Conservation (phyloP, 768 basidiomycete genomes). For the Lactifluus pinguis region DNA sequence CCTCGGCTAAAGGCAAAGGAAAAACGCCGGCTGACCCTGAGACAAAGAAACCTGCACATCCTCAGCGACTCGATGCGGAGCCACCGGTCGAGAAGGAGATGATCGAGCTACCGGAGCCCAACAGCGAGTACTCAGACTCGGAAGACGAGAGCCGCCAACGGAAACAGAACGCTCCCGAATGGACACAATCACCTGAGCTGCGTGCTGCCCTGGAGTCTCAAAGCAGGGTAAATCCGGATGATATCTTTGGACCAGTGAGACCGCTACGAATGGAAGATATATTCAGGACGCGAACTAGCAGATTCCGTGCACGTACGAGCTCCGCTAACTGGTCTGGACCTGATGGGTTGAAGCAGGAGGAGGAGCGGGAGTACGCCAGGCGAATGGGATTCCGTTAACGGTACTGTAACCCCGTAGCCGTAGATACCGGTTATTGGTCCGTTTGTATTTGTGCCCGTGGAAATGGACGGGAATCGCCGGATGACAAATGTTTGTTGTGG, state of each 20-base stretch:
- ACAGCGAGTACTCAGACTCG: conserved; percentile 95
- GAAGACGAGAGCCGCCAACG: conserved; percentile 77
- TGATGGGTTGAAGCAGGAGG: conserved; percentile 77
- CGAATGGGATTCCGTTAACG: conserved; percentile 77
- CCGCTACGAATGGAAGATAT: conserved; percentile 90
- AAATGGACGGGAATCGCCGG: conserved; percentile 12
- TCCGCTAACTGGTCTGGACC: conserved; percentile 95
- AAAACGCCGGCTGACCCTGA: conserved; percentile 39
- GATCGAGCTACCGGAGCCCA: conserved; percentile 90
- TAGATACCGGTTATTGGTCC: neutral
- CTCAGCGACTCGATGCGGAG: conserved; percentile 44
- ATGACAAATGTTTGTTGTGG: conserved; percentile 13
- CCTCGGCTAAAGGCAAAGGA: conserved; percentile 38
- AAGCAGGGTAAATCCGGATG: conserved; percentile 81
- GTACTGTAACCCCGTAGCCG: neutral
- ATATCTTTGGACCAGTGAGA: conserved; percentile 84
- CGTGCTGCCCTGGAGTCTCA: conserved; percentile 71
- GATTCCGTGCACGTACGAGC: conserved; percentile 84
- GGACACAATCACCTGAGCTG: conserved; percentile 90
- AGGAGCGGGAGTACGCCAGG: conserved; percentile 79
- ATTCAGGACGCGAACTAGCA: conserved; percentile 68
- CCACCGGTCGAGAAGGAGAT: conserved; percentile 54
- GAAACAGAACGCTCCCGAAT: conserved; percentile 68
- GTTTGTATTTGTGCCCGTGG: neutral
- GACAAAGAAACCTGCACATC: conserved; percentile 55